Evolutionary conservation across 2,329 filamentous ascomycete species (phyloP).

Genomic region (Alternaria viburni): DNA sequence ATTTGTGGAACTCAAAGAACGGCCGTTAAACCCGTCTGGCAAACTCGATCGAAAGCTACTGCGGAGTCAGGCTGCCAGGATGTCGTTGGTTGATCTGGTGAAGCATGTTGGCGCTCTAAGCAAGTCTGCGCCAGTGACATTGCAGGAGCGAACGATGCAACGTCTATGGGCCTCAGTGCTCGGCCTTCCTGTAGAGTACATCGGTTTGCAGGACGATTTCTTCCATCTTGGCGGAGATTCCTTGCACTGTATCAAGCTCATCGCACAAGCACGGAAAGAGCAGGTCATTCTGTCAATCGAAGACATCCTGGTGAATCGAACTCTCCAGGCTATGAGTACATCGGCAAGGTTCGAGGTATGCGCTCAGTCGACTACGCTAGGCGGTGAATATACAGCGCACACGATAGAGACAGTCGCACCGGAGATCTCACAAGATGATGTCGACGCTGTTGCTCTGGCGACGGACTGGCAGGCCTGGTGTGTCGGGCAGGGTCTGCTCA

Average conservation of each 20-base stretch:
- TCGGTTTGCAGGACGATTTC: slow-evolving; percentile 5
- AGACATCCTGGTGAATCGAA: not conserved
- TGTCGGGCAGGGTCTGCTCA: slow-evolving; percentile 1
- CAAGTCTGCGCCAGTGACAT: not conserved
- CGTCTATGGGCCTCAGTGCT: not conserved
- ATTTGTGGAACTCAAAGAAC: slow-evolving; percentile 2
- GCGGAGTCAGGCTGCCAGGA: not conserved
- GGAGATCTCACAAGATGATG: not conserved
- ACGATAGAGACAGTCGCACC: not conserved
- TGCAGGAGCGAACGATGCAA: slow-evolving; percentile 1
- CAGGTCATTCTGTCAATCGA: not conserved
- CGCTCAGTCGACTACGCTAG: not conserved
- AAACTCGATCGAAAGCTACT: slow-evolving; percentile 3
- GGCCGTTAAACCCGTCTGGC: slow-evolving; percentile 3
- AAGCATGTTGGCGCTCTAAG: not conserved
- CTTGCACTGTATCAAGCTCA: slow-evolving; percentile 6
- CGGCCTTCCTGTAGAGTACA: not conserved
- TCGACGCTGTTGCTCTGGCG: not conserved
- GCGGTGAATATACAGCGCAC: not conserved
- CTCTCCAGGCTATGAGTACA: slow-evolving; percentile 4
- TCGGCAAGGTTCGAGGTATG: not conserved
- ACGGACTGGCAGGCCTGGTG: slow-evolving; percentile 8
- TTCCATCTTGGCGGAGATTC: slow-evolving; percentile 3
- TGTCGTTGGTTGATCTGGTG: not conserved
- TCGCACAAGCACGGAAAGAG: not conserved